These are phyloP conservation scores for Aspergillus brasiliensis DNA, from an alignment of 2,329 filamentous ascomycete species.

Conservation along the genomic window DNA sequence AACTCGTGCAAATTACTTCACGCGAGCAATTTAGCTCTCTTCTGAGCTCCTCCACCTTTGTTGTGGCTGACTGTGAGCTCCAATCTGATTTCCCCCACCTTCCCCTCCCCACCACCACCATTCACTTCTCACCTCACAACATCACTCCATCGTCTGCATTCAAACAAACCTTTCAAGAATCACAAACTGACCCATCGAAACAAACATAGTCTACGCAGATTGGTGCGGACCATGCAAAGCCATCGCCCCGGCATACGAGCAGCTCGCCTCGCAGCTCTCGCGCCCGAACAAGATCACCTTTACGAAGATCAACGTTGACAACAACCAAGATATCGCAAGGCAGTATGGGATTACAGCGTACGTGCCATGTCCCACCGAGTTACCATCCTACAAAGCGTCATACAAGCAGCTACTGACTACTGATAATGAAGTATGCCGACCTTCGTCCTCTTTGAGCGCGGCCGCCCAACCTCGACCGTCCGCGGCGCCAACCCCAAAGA, in stretches of 20 bases:
- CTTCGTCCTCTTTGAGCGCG: slow-evolving; percentile 84
- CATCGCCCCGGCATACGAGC: slow-evolving; percentile 81
- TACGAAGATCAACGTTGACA: slow-evolving; percentile 81
- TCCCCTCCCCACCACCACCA: slow-evolving; percentile 14
- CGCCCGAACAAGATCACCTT: slow-evolving; percentile 75
- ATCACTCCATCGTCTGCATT: slow-evolving; percentile 24
- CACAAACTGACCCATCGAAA: neutral
- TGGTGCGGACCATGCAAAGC: slow-evolving; percentile 83
- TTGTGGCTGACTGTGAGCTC: slow-evolving; percentile 84
- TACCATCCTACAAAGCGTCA: neutral
- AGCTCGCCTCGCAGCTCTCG: slow-evolving; percentile 71
- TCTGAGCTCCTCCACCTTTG: slow-evolving; percentile 72
- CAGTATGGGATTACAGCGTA: slow-evolving; percentile 72
- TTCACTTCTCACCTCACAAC: slow-evolving; percentile 13
- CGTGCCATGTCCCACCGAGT: slow-evolving; percentile 28
- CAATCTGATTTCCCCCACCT: slow-evolving; percentile 8
- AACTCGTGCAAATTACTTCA: slow-evolving; percentile 60
- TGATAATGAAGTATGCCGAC: slow-evolving; percentile 69
- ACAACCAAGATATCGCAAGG: slow-evolving; percentile 70
- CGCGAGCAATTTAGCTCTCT: slow-evolving; percentile 67
- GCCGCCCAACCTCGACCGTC: slow-evolving; percentile 67
- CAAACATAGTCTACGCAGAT: slow-evolving; percentile 75
- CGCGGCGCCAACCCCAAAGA: slow-evolving; percentile 72
- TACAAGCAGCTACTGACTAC: neutral
- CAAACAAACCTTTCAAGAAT: slow-evolving; percentile 8